Percentiles rank a stretch among this genome's conserved stretches.
These are phyloP conservation scores for Tricharina praecox DNA, from an alignment of 495 filamentous ascomycete genomes.

Conservation along the genomic window DNA sequence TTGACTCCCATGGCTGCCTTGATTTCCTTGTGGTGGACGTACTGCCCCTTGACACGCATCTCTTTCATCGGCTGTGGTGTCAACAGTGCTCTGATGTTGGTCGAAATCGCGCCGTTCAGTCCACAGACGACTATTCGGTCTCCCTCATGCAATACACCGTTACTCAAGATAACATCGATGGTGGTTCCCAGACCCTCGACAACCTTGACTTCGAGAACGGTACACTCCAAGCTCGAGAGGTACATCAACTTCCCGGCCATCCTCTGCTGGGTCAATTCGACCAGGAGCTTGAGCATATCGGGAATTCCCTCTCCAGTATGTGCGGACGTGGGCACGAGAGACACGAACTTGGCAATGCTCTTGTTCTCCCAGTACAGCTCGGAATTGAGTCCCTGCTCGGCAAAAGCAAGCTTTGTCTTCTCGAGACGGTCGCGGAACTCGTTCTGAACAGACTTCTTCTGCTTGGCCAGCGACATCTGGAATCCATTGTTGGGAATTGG, in stretches of 20 bases:
- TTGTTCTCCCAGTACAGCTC: conserved; percentile 96
- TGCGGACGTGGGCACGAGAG: conserved; percentile 88
- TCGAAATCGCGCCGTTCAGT: conserved; percentile 81
- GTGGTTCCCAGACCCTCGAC: conserved; percentile 98
- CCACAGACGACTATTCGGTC: conserved; percentile 91
- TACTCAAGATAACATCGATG: conserved; percentile 92
- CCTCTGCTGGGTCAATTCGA: conserved; percentile 82
- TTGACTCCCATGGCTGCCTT: conserved; percentile 98
- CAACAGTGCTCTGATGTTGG: conserved; percentile 89
- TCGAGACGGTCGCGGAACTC: conserved; percentile 86
- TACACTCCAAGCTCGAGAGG: conserved; percentile 90
- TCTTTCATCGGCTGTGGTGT: conserved; percentile 92
- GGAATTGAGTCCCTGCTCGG: conserved; percentile 94
- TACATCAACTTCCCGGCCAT: conserved; percentile 99
- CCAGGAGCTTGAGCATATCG: conserved; percentile 93
- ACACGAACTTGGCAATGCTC: conserved; percentile 83
- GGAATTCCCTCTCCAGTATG: conserved; percentile 98
- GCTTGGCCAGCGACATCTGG: conserved; percentile 71
- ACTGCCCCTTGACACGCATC: conserved; percentile 77
- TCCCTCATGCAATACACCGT: conserved; percentile 87
- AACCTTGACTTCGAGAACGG: conserved; percentile 95
- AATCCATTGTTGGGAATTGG: conserved; percentile 97
- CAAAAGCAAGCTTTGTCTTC: conserved; percentile 80
- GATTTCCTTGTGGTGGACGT: conserved; percentile 98
- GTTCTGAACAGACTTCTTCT: conserved; percentile 85